Evolutionary conservation across 2,329 filamentous ascomycete species (phyloP), one percentile per base, ranked within the genome.

Genomic region (Tolypocladium nubicola): DNA sequence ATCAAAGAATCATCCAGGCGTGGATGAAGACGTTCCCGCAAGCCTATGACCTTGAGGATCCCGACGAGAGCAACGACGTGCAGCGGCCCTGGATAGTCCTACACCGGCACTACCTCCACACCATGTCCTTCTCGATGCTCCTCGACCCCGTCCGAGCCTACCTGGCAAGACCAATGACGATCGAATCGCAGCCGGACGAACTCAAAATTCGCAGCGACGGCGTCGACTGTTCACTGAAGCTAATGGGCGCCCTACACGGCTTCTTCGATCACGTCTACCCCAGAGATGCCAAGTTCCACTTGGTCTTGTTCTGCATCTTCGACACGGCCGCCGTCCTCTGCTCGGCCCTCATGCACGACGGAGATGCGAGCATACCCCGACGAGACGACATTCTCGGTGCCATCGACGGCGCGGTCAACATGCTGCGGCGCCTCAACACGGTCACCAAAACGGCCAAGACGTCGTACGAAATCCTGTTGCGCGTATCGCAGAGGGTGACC

Each of bases 281-380:
- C 0, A 66, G 74, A 14, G 76, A 79, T 50, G 71, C 74, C 7
- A 79, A 76, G 40, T 79, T 78, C 47, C 76, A 80, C 60, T 72
- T 77, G 55, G 73, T 78, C 7, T 67, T 78, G 0, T 81, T 80
- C 57, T 70, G 71, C 49, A 74, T 80, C 38, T 82, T 82, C 52
- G 77, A 82, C 59, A 78, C 76, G 0, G 73, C 77, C 0, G 76
- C 79, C 0, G 68, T 79, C 21, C 64, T 81, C 5, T 80, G 76
- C 66, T 80, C 78, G 0, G 75, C 78, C 3, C 67, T 82, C 8
- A 71, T 80, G 5, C 78, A 81, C 58, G 79, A 82, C 58, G 63
- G 67, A n/a, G 68, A 75, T 37, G 61, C 65, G 21, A 68, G 65
- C 14, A 66, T 80, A 3, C 71, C 73, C 5, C 70, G 69, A 14